Evolutionary conservation across 2,329 filamentous ascomycete species (phyloP).

Genomic region (Ceratocystiopsis minuta): DNA sequence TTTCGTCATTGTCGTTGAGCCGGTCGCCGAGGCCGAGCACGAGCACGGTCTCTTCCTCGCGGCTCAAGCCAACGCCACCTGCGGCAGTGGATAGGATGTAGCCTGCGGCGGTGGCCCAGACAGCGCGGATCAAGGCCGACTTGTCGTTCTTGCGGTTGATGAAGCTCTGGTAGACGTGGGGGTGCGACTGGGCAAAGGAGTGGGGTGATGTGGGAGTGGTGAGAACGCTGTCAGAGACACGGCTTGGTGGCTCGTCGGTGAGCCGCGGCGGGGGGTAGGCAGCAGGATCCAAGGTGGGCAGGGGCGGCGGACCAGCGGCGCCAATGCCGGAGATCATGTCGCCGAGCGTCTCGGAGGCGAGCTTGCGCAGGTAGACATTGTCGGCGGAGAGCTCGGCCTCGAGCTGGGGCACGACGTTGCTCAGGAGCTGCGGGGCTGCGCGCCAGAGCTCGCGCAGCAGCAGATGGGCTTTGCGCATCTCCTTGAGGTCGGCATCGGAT

Average conservation of each 20-base stretch:
- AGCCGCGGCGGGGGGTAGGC: conserved; percentile 65
- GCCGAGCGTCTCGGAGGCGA: conserved; percentile 86
- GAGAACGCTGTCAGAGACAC: conserved; percentile 41
- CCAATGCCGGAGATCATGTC: conserved; percentile 91
- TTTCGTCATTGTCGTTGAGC: conserved; percentile 76
- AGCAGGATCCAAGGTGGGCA: conserved; percentile 56
- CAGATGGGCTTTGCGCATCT: conserved; percentile 75
- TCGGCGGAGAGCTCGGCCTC: conserved; percentile 86
- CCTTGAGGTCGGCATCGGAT: conserved; percentile 68
- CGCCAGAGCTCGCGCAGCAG: conserved; percentile 88
- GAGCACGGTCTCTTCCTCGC: conserved; percentile 61
- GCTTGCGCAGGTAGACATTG: conserved; percentile 64
- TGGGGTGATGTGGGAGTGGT: conserved; percentile 73
- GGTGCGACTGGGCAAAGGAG: conserved; percentile 72
- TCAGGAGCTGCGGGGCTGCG: conserved; percentile 69
- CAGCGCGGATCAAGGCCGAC: conserved; percentile 59
- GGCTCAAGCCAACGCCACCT: conserved; percentile 71
- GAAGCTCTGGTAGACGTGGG: conserved; percentile 65
- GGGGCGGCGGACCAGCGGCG: conserved; percentile 65
- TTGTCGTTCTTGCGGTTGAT: conserved; percentile 76
- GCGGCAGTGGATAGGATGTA: conserved; percentile 82
- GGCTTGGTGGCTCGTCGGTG: conserved; percentile 34
- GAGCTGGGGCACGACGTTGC: conserved; percentile 84
- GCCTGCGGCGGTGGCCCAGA: conserved; percentile 71
- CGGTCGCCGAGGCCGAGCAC: conserved; percentile 61